These are phyloP conservation scores for Annona squamosa DNA, from an alignment of 164 flowering plant species.

Conservation along the genomic window DNA sequence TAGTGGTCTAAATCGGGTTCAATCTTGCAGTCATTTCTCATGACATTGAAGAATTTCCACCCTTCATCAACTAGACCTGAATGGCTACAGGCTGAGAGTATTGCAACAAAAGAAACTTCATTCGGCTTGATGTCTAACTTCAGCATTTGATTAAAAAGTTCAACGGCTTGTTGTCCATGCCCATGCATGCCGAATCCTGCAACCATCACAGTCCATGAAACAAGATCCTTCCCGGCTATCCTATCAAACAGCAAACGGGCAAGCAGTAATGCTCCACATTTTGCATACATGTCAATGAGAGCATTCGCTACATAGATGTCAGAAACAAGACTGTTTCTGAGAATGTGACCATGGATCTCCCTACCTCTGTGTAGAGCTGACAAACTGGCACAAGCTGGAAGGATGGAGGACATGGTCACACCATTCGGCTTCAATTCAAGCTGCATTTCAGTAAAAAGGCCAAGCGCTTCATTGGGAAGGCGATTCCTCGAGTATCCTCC, in stretches of 20 bases:
- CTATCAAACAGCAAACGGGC: conserved; percentile 43
- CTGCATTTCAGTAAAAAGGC: conserved; percentile 40
- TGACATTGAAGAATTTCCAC: conserved; percentile 39
- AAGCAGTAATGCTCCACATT: conserved; percentile 42
- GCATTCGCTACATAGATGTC: conserved; percentile 50
- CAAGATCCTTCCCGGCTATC: conserved; percentile 32
- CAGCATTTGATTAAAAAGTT: conserved; percentile 42
- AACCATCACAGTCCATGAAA: conserved; percentile 66
- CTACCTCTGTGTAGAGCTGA: conserved; percentile 48
- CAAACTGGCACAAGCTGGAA: conserved; percentile 61
- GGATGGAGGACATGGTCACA: conserved; percentile 41
- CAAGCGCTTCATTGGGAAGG: conserved; percentile 52
- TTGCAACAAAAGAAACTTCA: conserved; percentile 43
- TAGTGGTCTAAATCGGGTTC: conserved; percentile 54
- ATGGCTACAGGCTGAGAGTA: conserved; percentile 61
- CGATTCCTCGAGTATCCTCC: conserved; percentile 58
- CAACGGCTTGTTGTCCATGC: conserved; percentile 46
- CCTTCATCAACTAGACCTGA: conserved; percentile 59
- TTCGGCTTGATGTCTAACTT: conserved; percentile 37
- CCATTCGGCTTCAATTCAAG: conserved; percentile 31
- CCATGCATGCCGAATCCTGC: conserved; percentile 76
- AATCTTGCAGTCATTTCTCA: conserved; percentile 42
- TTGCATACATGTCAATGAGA: conserved; percentile 61
- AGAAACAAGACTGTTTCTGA: conserved; percentile 37
- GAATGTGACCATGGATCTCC: conserved; percentile 40